These are phyloP conservation scores for Artemisia argyi DNA, from an alignment of 129 eudicot genomes.

Conservation along the genomic window DNA sequence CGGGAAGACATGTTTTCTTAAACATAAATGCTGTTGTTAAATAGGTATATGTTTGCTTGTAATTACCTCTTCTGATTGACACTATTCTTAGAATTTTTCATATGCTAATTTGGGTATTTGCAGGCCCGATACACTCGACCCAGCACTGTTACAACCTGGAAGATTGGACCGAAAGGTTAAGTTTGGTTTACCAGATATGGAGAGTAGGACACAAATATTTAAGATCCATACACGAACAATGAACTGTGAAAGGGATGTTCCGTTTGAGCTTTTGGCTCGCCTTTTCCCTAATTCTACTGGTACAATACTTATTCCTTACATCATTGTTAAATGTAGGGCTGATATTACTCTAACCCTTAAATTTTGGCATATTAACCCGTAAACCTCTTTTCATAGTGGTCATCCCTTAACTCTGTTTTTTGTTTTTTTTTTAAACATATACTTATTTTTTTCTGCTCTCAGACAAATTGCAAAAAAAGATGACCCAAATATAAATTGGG, in stretches of 20 bases:
- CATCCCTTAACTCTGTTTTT: too few species aligned
- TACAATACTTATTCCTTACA: conserved; percentile 8
- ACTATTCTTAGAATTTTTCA: not conserved
- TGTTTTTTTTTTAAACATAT: too few species aligned
- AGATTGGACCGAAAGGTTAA: conserved; percentile 92
- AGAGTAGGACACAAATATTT: conserved; percentile 90
- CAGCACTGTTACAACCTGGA: conserved; percentile 90
- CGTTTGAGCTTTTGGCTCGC: conserved; percentile 93
- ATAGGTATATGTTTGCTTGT: conserved; percentile 53
- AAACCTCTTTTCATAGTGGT: too few species aligned
- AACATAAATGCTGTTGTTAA: too few species aligned
- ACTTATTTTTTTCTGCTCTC: too few species aligned
- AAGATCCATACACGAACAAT: conserved; percentile 95
- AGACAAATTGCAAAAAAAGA: too few species aligned
- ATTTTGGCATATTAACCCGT: too few species aligned
- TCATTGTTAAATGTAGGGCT: not conserved
- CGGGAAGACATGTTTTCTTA: too few species aligned
- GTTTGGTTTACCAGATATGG: conserved; percentile 91
- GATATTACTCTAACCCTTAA: too few species aligned
- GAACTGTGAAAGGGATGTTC: conserved; percentile 95
- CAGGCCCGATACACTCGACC: conserved; percentile 95
- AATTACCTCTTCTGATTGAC: not conserved
- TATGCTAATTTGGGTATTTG: conserved; percentile 15
- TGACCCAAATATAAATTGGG: too few species aligned
- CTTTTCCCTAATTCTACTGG: conserved; percentile 99